phyloP scores from a whole-genome alignment of 1,284 basidiomycete genomes.

The Cystobasidium slooffiae region DNA sequence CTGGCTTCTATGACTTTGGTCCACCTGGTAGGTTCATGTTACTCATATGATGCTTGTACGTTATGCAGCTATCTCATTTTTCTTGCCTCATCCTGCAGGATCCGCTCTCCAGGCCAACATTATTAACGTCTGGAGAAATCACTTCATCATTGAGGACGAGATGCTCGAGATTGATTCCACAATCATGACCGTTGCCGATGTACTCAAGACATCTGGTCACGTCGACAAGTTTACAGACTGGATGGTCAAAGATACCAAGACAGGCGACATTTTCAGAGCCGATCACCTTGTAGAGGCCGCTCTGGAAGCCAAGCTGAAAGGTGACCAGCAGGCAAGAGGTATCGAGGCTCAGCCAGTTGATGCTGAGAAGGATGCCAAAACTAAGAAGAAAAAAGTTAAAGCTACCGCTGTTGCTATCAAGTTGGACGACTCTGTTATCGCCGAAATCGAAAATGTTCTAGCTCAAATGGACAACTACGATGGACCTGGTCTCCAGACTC shows the following conservation, averaged over 20 bases:
- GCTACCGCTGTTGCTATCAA: conserved; percentile 76
- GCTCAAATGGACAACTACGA: conserved; percentile 97
- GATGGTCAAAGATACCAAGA: conserved; percentile 97
- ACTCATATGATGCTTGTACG: too few relatives aligned
- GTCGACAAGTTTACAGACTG: conserved; percentile 98
- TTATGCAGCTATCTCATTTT: neutral
- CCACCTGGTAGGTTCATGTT: conserved; percentile 50
- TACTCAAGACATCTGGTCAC: conserved; percentile 97
- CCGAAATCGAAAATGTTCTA: conserved; percentile 79
- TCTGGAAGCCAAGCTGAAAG: conserved; percentile 83
- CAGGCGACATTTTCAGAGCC: conserved; percentile 93
- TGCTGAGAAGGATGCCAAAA: conserved; percentile 65
- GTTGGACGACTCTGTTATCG: conserved; percentile 75
- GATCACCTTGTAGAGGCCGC: conserved; percentile 96
- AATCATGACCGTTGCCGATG: conserved; percentile 91
- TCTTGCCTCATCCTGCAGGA: conserved; percentile 71
- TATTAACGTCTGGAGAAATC: conserved; percentile 93
- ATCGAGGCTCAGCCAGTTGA: conserved; percentile 62
- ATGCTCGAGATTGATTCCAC: conserved; percentile 99
- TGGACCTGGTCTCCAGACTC: conserved; percentile 83
- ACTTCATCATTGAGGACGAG: conserved; percentile 97
- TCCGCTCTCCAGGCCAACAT: conserved; percentile 97
- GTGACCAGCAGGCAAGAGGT: conserved; percentile 91
- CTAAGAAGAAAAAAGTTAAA: conserved; percentile 82
- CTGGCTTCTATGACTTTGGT: conserved; percentile 92